phyloP scores from a whole-genome alignment of 2,329 filamentous ascomycete genomes.

The Paraconiothyrium brasiliense region DNA sequence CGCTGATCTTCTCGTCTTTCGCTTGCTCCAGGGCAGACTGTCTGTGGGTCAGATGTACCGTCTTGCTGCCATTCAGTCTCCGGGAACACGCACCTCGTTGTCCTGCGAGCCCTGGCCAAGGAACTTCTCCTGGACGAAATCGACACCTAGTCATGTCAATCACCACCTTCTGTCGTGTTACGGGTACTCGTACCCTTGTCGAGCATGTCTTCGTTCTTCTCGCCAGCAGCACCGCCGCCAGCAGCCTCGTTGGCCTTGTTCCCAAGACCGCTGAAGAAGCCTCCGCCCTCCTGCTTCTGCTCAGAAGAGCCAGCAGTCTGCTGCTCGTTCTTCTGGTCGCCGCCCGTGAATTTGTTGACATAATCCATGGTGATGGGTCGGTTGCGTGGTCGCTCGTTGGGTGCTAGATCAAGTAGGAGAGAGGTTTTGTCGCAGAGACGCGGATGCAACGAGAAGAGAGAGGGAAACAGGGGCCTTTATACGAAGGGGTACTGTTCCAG shows the following conservation, averaged over 20 bases:
- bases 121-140: constrained; percentile 80
- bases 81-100: constrained; percentile 53
- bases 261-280: constrained; percentile 68
- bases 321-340: constrained; percentile 45
- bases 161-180: not conserved
- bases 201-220: constrained; percentile 84
- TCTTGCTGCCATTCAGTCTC: not conserved
- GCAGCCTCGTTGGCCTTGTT: constrained; percentile 76
- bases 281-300: constrained; percentile 51
- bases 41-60: constrained; percentile 21
- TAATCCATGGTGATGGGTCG: constrained; percentile 53
- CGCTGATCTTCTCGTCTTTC: constrained; percentile 81
- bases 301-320: constrained; percentile 34
- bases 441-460: not conserved
- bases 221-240: constrained; percentile 76
- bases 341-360: constrained; percentile 57
- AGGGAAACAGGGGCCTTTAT: constrained; percentile 27
- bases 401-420: constrained; percentile 13
- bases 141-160: constrained; percentile 66
- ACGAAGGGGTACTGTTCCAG: constrained; percentile 2
- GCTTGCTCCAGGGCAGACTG: constrained; percentile 76
- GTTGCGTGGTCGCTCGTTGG: constrained; percentile 15
- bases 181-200: constrained; percentile 72
- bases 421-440: not conserved
- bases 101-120: constrained; percentile 73